Evolutionary conservation across 306 rosid species (phyloP).

Genomic region (Urtica urens): DNA sequence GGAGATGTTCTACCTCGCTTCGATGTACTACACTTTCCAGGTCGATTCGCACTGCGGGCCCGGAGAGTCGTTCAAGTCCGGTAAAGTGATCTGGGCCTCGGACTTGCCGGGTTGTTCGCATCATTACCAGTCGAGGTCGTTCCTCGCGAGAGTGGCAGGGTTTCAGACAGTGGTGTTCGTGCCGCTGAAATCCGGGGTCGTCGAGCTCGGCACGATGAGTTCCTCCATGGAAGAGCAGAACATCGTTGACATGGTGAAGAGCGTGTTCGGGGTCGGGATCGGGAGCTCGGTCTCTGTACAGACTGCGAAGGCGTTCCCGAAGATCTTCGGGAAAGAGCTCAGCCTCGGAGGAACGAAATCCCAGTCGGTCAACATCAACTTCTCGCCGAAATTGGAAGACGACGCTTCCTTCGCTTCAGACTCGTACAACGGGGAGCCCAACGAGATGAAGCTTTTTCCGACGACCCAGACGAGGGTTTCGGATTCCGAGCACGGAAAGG

Average conservation of each 20-base stretch:
- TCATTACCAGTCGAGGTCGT: conserved; percentile 48
- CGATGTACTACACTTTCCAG: conserved; percentile 48
- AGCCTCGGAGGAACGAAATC: conserved; percentile 61
- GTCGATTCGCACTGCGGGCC: conserved; percentile 45
- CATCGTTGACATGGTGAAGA: conserved; percentile 37
- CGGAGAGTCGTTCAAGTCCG: conserved; percentile 47
- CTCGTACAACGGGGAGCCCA: conserved; percentile 49
- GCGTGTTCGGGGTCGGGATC: conserved; percentile 50
- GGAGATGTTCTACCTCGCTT: conserved; percentile 61
- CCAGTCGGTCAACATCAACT: conserved; percentile 53
- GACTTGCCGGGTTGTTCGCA: conserved; percentile 37
- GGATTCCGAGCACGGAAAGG: conserved; percentile 42
- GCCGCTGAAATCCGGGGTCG: conserved; percentile 62
- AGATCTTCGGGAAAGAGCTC: conserved; percentile 70
- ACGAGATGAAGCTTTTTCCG: conserved; percentile 53
- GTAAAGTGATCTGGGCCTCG: conserved; percentile 53
- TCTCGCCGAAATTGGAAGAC: conserved; percentile 75
- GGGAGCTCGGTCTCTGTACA: conserved; percentile 43
- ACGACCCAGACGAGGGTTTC: conserved; percentile 43
- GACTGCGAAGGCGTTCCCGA: conserved; percentile 54
- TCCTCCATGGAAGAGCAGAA: conserved; percentile 44
- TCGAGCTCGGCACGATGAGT: conserved; percentile 61
- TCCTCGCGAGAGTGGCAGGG: conserved; percentile 52
- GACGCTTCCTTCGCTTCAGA: conserved; percentile 57
- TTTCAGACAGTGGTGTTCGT: conserved; percentile 58